phyloP scores from a whole-genome alignment of 2,329 filamentous ascomycete genomes.

The Nothophaeocryptopus gaeumannii region DNA sequence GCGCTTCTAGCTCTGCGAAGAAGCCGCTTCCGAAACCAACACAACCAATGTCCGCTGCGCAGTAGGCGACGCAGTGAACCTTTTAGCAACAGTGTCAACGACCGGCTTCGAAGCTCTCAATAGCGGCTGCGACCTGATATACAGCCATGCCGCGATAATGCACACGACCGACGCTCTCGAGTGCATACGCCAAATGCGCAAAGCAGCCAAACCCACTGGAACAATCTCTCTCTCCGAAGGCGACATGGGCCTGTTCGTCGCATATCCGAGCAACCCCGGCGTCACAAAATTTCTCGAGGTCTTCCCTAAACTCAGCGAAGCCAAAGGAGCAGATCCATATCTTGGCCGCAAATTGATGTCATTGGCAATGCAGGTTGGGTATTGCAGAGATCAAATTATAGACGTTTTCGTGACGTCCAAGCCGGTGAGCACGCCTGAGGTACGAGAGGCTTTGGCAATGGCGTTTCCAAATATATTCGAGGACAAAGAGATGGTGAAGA shows the following conservation, averaged over 20 bases:
- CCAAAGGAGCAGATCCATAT: constrained; percentile 7
- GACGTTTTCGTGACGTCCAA: not conserved
- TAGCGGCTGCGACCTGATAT: constrained; percentile 10
- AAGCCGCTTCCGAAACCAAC: constrained; percentile 2
- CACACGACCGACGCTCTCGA: constrained; percentile 11
- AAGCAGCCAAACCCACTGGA: constrained; percentile 3
- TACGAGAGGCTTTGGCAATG: not conserved
- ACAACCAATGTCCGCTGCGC: constrained; percentile 7
- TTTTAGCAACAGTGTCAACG: not conserved
- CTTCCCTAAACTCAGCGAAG: constrained; percentile 9
- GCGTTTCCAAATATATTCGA: constrained; percentile 8
- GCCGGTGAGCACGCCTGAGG: not conserved
- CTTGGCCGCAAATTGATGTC: constrained; percentile 9
- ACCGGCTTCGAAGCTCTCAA: constrained; percentile 7
- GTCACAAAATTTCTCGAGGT: constrained; percentile 11
- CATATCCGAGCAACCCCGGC: constrained; percentile 9
- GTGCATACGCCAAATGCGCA: constrained; percentile 4
- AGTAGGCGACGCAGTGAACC: constrained; percentile 12
- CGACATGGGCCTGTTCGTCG: constrained; percentile 16
- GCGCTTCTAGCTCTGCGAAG: not conserved
- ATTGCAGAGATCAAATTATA: constrained; percentile 3
- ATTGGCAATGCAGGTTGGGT: constrained; percentile 3
- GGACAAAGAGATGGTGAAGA: constrained; percentile 6
- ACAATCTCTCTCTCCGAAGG: constrained; percentile 11
- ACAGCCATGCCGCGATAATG: constrained; percentile 17